A percentile compares a stretch with the other conserved stretches of the same genome.
These are phyloP conservation scores for Tilletia indica DNA, from an alignment of 1,284 basidiomycete species.

Conservation along the genomic window DNA sequence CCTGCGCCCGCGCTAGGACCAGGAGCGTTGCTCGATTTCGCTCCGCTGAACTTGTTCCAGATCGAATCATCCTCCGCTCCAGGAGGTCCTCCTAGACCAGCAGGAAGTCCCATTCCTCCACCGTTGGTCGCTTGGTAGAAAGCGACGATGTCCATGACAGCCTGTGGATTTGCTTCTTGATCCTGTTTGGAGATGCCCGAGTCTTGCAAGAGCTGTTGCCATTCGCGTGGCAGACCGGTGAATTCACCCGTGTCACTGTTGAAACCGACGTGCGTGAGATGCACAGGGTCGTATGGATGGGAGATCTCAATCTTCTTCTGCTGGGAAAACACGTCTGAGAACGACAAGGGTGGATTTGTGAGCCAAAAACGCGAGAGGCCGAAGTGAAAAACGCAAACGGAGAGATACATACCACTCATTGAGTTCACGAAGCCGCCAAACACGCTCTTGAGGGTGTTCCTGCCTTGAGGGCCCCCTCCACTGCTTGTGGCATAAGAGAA, in stretches of 20 bases:
- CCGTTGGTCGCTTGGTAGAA: conserved; percentile 77
- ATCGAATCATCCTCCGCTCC: conserved; percentile 44
- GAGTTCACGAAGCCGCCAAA: conserved; percentile 56
- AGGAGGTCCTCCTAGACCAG: background rate
- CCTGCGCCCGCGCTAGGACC: conserved; percentile 28
- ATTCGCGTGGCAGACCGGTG: conserved; percentile 91
- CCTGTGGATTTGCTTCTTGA: conserved; percentile 97
- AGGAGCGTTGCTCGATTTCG: conserved; percentile 31
- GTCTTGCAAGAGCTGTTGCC: conserved; percentile 95
- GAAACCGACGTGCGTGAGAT: conserved; percentile 98
- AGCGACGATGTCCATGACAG: conserved; percentile 97
- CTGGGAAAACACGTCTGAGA: conserved; percentile 70
- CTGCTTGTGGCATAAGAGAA: conserved; percentile 6
- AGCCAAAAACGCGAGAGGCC: too few relatives aligned
- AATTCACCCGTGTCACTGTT: conserved; percentile 97
- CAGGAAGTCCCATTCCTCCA: conserved; percentile 25
- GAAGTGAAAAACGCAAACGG: background rate
- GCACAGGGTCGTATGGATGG: conserved; percentile 96
- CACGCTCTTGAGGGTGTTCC: conserved; percentile 53
- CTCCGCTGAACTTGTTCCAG: conserved; percentile 55
- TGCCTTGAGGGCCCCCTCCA: background rate
- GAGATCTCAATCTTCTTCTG: conserved; percentile 89
- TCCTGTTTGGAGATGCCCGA: conserved; percentile 90
- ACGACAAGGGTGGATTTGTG: background rate
- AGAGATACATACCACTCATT: conserved; percentile 43